phyloP scores from a whole-genome alignment of 495 filamentous ascomycete species.

The Thozetella sp. region DNA sequence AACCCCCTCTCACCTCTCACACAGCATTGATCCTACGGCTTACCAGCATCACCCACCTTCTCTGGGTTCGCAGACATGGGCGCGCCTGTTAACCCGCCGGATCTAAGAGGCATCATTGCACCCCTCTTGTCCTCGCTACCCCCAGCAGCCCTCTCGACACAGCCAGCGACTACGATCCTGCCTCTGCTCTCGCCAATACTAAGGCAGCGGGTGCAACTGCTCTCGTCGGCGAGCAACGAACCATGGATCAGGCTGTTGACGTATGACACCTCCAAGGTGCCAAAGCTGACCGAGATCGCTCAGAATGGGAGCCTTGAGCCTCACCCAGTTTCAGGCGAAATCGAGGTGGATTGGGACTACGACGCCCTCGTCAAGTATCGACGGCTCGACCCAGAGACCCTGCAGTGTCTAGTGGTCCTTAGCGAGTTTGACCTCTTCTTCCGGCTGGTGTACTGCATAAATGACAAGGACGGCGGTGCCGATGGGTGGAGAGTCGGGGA shows the following conservation, averaged over 20 bases:
- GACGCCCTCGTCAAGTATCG: constrained; percentile 70
- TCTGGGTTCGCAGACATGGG: constrained; percentile 23
- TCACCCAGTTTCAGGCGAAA: constrained; percentile 90
- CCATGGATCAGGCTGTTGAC: constrained; percentile 91
- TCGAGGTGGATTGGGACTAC: constrained; percentile 68
- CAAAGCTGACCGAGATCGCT: constrained; percentile 66
- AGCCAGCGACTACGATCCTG: constrained; percentile 75
- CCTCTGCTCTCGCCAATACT: constrained; percentile 89
- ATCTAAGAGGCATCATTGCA: constrained; percentile 65
- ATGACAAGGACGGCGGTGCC: constrained; percentile 66
- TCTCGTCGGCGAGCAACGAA: constrained; percentile 66
- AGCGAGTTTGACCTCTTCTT: constrained; percentile 56
- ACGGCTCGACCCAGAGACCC: constrained; percentile 82
- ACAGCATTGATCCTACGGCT: constrained; percentile 12
- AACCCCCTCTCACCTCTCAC: constrained; percentile 2
- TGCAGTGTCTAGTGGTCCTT: constrained; percentile 67
- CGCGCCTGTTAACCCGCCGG: constrained; percentile 59
- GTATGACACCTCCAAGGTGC: constrained; percentile 72
- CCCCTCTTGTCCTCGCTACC: constrained; percentile 86
- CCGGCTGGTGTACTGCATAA: constrained; percentile 50
- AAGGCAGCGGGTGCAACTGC: constrained; percentile 81
- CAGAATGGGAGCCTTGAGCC: constrained; percentile 74
- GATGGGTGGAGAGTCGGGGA: constrained; percentile 87
- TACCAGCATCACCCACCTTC: background rate
- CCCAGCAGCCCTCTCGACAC: constrained; percentile 75